A percentile compares a stretch with the other conserved stretches of the same genome.
These are phyloP conservation scores for Erythrophleum ivorense DNA, from an alignment of 331 rosid species.

Conservation along the genomic window DNA sequence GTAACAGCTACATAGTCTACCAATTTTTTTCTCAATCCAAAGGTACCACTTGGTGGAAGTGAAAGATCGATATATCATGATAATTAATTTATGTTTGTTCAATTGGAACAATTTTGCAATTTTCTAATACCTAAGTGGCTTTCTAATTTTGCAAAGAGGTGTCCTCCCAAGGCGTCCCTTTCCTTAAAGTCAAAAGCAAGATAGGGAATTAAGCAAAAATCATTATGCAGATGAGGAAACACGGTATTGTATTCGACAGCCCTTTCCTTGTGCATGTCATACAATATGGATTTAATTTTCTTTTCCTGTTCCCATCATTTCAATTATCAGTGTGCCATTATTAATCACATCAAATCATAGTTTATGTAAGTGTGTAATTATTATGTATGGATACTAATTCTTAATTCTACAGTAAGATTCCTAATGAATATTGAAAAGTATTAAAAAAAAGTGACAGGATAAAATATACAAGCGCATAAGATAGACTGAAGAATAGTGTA, in stretches of 20 bases:
- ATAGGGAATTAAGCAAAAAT: conserved; percentile 31
- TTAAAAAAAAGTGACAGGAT: neutral
- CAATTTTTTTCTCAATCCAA: conserved; percentile 3
- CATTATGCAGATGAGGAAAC: conserved; percentile 39
- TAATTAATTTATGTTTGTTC: conserved; percentile 38
- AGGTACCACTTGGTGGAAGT: conserved; percentile 40
- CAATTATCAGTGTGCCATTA: conserved; percentile 27
- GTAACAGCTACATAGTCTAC: conserved; percentile 36
- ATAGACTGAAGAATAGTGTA: conserved; percentile 11
- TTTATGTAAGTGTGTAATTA: conserved; percentile 9
- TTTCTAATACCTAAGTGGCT: conserved; percentile 51
- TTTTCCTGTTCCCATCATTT: conserved; percentile 40
- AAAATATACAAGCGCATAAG: conserved; percentile 19
- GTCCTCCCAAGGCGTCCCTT: conserved; percentile 33
- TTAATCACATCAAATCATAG: neutral
- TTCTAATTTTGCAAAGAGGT: conserved; percentile 50
- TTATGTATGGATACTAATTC: conserved; percentile 7
- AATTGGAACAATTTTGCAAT: conserved; percentile 35
- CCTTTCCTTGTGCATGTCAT: conserved; percentile 24
- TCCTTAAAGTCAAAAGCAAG: conserved; percentile 48
- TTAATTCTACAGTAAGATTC: conserved; percentile 19
- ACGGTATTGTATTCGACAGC: conserved; percentile 27
- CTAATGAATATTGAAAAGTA: neutral
- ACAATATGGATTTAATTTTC: conserved; percentile 10
- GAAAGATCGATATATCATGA: conserved; percentile 28